Percentiles rank a stretch among this genome's conserved stretches.
Evolutionary conservation across 179 eudicot species (phyloP).

Genomic region (Spinacia oleracea): DNA sequence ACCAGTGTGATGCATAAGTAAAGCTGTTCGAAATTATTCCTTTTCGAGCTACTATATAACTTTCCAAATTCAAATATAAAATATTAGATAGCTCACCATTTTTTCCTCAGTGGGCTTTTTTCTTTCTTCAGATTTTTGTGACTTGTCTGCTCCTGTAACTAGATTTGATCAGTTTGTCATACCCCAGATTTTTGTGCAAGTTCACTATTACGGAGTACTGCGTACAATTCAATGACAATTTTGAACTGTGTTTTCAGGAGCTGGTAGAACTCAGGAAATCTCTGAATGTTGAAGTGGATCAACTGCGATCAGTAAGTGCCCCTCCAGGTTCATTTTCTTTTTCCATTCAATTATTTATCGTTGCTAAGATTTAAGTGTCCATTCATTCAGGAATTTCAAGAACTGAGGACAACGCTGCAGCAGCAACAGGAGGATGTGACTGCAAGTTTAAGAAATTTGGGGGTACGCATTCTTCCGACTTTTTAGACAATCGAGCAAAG

Average conservation of each 20-base stretch:
- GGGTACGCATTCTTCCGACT: conserved; percentile 46
- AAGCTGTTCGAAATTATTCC: background rate
- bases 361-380: conserved; percentile 17
- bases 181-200: background rate
- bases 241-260: conserved; percentile 49
- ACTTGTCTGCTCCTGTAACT: background rate
- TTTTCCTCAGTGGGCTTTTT: background rate
- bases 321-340: conserved; percentile 3
- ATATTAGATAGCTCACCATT: background rate
- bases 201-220: too few relatives aligned
- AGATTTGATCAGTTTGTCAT: background rate
- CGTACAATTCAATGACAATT: conserved; percentile 14
- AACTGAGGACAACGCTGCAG: conserved; percentile 75
- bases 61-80: background rate
- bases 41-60: background rate
- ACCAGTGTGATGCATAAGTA: background rate
- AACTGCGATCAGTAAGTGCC: conserved; percentile 72
- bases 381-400: conserved; percentile 72
- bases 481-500: background rate
- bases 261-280: conserved; percentile 80
- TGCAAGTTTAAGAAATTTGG: conserved; percentile 65
- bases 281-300: conserved; percentile 79
- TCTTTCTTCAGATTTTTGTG: background rate
- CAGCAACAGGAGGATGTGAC: conserved; percentile 94
- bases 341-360: background rate